Conservation (phyloP, 2,329 filamentous ascomycete species). For the Trichoderma harzianum region DNA sequence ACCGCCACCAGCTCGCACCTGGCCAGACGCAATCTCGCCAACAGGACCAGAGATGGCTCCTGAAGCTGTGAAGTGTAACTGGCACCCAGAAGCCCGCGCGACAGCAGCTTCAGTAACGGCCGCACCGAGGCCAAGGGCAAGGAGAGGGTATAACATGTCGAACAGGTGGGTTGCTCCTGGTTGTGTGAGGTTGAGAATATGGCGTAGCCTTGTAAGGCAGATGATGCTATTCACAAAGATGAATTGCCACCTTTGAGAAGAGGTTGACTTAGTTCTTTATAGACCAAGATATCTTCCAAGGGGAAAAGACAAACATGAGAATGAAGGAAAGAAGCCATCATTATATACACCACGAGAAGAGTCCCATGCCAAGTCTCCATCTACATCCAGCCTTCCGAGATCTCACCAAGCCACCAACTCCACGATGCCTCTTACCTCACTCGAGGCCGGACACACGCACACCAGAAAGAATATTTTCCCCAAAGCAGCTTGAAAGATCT, state of each 20-base stretch:
- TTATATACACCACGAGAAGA: not conserved
- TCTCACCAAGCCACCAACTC: slow-evolving; percentile 6
- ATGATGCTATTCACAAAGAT: not conserved
- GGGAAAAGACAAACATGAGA: not conserved
- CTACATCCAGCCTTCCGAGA: not conserved
- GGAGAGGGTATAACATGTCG: slow-evolving; percentile 20
- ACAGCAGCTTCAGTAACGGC: slow-evolving; percentile 21
- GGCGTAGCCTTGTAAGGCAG: not conserved
- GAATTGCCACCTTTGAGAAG: not conserved
- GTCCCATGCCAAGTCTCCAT: not conserved
- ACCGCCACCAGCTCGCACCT: slow-evolving; percentile 49
- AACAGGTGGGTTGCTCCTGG: not conserved
- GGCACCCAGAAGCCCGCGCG: slow-evolving; percentile 22
- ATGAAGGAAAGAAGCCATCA: not conserved
- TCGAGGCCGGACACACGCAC: not conserved
- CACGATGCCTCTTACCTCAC: slow-evolving; percentile 8
- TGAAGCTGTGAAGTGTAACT: slow-evolving; percentile 49
- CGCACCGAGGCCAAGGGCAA: slow-evolving; percentile 21
- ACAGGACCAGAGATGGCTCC: slow-evolving; percentile 50
- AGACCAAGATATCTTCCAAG: not conserved
- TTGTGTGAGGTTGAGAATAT: not conserved
- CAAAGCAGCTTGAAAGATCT: not conserved
- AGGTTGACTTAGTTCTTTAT: not conserved
- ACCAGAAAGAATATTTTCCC: not conserved
- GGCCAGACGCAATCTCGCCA: slow-evolving; percentile 60